Conservation (phyloP, 306 rosid species). For the Glycine tomentella region DNA sequence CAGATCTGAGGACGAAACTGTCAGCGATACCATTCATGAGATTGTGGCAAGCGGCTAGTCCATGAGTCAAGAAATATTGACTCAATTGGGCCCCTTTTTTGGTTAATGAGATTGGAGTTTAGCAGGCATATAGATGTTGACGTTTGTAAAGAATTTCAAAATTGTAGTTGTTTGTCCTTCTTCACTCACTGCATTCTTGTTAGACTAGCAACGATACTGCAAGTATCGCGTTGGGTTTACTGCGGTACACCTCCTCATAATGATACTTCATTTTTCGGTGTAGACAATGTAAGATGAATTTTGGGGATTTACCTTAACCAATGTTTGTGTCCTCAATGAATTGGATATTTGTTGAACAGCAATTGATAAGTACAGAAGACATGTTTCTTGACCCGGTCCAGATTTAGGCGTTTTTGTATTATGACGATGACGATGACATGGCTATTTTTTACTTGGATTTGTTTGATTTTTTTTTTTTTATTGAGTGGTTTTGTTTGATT, state of each 20-base stretch:
- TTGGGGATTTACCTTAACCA: slow-evolving; percentile 48
- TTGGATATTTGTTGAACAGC: slow-evolving; percentile 45
- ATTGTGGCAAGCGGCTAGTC: slow-evolving; percentile 83
- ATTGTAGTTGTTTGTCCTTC: slow-evolving; percentile 34
- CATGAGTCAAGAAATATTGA: slow-evolving; percentile 45
- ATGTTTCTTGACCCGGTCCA: neutral
- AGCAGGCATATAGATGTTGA: slow-evolving; percentile 48
- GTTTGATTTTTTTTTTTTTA: too few species aligned
- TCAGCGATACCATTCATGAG: slow-evolving; percentile 89
- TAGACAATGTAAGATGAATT: slow-evolving; percentile 54
- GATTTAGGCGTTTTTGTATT: neutral
- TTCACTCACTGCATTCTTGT: slow-evolving; percentile 36
- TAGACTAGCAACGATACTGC: slow-evolving; percentile 38
- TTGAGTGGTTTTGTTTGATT: too few species aligned
- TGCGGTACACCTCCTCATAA: slow-evolving; percentile 17
- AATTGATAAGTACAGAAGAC: slow-evolving; percentile 18
- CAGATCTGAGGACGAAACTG: slow-evolving; percentile 78
- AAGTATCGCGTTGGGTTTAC: slow-evolving; percentile 7
- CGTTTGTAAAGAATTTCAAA: slow-evolving; percentile 58
- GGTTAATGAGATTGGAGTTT: slow-evolving; percentile 51
- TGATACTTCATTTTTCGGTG: slow-evolving; percentile 42
- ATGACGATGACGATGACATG: neutral
- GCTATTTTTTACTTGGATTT: neutral
- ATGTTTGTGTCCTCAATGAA: slow-evolving; percentile 34
- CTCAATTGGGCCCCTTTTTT: slow-evolving; percentile 36